Evolutionary conservation across 805 yeast species (phyloP).

Genomic region (Priceomyces fermenticarens): DNA sequence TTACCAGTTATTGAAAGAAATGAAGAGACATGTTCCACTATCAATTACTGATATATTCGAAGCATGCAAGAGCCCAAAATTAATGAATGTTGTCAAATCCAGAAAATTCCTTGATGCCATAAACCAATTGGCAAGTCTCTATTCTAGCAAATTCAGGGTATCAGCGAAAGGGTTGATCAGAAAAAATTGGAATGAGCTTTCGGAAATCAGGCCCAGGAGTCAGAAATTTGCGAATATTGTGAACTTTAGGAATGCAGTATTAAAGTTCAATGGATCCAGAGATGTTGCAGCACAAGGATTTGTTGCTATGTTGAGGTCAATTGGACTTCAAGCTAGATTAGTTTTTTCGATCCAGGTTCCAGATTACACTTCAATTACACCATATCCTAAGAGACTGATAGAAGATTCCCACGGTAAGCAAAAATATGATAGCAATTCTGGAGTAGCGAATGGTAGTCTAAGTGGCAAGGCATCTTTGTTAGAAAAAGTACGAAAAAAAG

Average conservation of each 20-base stretch:
- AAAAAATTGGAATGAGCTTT: constrained; percentile 33
- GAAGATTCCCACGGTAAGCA: constrained; percentile 3
- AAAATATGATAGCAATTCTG: constrained; percentile 6
- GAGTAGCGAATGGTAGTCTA: constrained; percentile 10
- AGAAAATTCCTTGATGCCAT: constrained; percentile 75
- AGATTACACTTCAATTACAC: constrained; percentile 54
- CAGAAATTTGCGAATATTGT: constrained; percentile 28
- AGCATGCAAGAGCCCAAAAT: constrained; percentile 13
- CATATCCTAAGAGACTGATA: constrained; percentile 21
- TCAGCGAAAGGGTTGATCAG: constrained; percentile 35
- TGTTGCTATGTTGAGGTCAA: constrained; percentile 67
- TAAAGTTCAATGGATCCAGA: constrained; percentile 59
- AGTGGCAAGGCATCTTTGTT: constrained; percentile 7
- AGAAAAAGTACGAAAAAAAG: constrained; percentile 5
- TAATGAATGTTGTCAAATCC: constrained; percentile 43
- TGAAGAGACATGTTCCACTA: constrained; percentile 49
- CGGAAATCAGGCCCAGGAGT: constrained; percentile 17
- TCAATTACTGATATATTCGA: constrained; percentile 44
- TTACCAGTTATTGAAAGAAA: constrained; percentile 30
- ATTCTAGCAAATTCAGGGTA: constrained; percentile 55
- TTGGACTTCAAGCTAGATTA: constrained; percentile 69
- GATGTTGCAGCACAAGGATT: constrained; percentile 88
- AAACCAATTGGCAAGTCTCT: constrained; percentile 60
- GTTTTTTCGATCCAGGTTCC: constrained; percentile 89
- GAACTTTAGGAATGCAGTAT: constrained; percentile 44